Evolutionary conservation across 2,329 filamentous ascomycete genomes (phyloP).

Genomic region (Metarhizium robertsii): DNA sequence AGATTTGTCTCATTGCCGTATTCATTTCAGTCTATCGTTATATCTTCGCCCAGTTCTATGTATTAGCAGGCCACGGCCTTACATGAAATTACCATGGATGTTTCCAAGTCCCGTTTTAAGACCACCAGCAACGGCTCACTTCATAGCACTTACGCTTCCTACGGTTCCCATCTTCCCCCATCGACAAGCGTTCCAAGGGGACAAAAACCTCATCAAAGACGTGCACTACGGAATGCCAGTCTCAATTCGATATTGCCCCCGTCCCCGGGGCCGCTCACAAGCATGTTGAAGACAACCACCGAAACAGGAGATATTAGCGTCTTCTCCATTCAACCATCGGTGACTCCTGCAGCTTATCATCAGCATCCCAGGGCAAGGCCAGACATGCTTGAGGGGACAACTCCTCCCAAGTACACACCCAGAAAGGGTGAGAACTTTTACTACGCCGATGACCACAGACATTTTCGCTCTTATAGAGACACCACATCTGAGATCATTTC

Average conservation of each 20-base stretch:
- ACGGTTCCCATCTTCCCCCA: slow-evolving; percentile 11
- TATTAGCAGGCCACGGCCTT: neutral
- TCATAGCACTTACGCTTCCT: slow-evolving; percentile 20
- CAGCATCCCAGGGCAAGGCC: slow-evolving; percentile 18
- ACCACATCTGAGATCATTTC: slow-evolving; percentile 46
- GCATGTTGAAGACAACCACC: slow-evolving; percentile 57
- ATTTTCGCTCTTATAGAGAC: slow-evolving; percentile 40
- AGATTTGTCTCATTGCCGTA: slow-evolving; percentile 4
- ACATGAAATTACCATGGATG: slow-evolving; percentile 18
- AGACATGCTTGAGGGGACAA: slow-evolving; percentile 19
- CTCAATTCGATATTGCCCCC: slow-evolving; percentile 33
- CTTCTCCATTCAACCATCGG: slow-evolving; percentile 39
- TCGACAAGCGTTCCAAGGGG: slow-evolving; percentile 10
- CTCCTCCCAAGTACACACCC: slow-evolving; percentile 17
- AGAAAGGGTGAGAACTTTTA: slow-evolving; percentile 21
- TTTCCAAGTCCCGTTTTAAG: slow-evolving; percentile 17
- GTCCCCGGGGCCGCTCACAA: slow-evolving; percentile 46
- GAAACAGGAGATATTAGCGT: slow-evolving; percentile 57
- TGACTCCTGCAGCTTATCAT: slow-evolving; percentile 20
- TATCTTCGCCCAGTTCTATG: slow-evolving; percentile 1
- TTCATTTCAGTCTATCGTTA: slow-evolving; percentile 5
- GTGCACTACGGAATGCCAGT: slow-evolving; percentile 33
- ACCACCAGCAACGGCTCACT: slow-evolving; percentile 32
- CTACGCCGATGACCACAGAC: slow-evolving; percentile 31
- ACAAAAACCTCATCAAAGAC: slow-evolving; percentile 18